These are phyloP conservation scores for Serendipita sp. DNA, from an alignment of 768 basidiomycete genomes.

Conservation along the genomic window DNA sequence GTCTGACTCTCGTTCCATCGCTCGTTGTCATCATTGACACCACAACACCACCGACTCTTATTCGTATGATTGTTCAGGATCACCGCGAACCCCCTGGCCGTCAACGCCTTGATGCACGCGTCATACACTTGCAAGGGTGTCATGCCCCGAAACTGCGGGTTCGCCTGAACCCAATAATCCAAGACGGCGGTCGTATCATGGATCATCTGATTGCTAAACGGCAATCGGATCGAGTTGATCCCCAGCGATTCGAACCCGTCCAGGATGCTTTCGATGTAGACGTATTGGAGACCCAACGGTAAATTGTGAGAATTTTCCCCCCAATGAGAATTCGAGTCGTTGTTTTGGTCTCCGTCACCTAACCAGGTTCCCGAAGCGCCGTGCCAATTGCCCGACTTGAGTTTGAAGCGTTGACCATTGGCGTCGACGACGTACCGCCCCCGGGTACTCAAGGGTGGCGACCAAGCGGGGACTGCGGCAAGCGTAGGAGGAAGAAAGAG, in stretches of 20 bases:
- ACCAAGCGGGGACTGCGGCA: slow-evolving; percentile 2
- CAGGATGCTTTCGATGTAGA: slow-evolving; percentile 7
- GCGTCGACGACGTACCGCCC: slow-evolving; percentile 11
- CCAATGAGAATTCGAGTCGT: slow-evolving; percentile 1
- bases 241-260: slow-evolving; percentile 8
- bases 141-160: slow-evolving; percentile 8
- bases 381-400: slow-evolving; percentile 9
- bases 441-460: slow-evolving; percentile 9
- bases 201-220: slow-evolving; percentile 10
- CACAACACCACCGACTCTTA: slow-evolving; percentile 9
- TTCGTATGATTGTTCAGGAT: slow-evolving; percentile 8
- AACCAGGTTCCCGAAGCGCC: slow-evolving; percentile 7
- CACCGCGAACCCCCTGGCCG: slow-evolving; percentile 7
- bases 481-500: no score
- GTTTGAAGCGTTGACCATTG: slow-evolving; percentile 8
- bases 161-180: slow-evolving; percentile 6
- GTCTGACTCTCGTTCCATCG: slow-evolving; percentile 11
- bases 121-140: slow-evolving; percentile 9
- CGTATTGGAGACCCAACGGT: slow-evolving; percentile 6
- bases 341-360: slow-evolving; percentile 8
- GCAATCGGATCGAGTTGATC: slow-evolving; percentile 10
- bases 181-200: neutral
- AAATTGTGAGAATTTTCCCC: slow-evolving; percentile 4
- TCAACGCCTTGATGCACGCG: slow-evolving; percentile 7
- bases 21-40: slow-evolving; percentile 9